Base-by-base conservation (phyloP, 2,329 filamentous ascomycete genomes). In the Pyrenophora seminiperda region DNA sequence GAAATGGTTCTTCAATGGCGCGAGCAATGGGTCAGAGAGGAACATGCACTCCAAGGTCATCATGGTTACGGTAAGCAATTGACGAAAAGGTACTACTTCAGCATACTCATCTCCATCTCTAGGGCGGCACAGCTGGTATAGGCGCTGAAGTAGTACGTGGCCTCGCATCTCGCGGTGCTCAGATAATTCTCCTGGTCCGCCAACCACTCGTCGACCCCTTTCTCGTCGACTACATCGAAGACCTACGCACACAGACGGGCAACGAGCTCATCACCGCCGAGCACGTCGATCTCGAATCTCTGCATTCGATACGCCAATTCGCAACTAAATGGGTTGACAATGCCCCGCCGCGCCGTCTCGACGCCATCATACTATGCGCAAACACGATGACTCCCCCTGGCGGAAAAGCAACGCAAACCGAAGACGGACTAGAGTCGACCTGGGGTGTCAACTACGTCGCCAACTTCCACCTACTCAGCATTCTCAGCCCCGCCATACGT, bases 321-420 rank as follows among this genome's bases (percentile, higher is more conserved):
- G 94, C 94, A 10, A 99, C 94, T 0, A 93, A 91, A 77, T 99
- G 95, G 93, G 91, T 99, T 59, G 93, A 99, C 73, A 97, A 97
- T 72, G 84, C 89, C 17, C 93, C 94, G 2, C 90, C 92, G 7
- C 82, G 95, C 48, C 81, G 95, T 39, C 78, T 99, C 5, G 94
- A 99, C 72, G 92, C 93, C 85, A 78, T 99, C 38, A 83, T 99
- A 15, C 81, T 99, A 14, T 96, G 91, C 72, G 94, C 88, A 7
- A 89, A 89, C 36, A 88, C 87, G 0, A 77, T 91, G 59, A 90
- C 88, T 4, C 87, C 90, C 2, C 82, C 82, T 9, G 89, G 86
- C 1, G 79, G 81, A 4, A 75, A 78, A 57, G 78, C 83, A 20
- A 76, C 73, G 1, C 77, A 83, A 58, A 96, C 91, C 0, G 75